These are phyloP conservation scores for Pulveroboletus sp. DNA, from an alignment of 768 basidiomycete genomes.

Conservation along the genomic window DNA sequence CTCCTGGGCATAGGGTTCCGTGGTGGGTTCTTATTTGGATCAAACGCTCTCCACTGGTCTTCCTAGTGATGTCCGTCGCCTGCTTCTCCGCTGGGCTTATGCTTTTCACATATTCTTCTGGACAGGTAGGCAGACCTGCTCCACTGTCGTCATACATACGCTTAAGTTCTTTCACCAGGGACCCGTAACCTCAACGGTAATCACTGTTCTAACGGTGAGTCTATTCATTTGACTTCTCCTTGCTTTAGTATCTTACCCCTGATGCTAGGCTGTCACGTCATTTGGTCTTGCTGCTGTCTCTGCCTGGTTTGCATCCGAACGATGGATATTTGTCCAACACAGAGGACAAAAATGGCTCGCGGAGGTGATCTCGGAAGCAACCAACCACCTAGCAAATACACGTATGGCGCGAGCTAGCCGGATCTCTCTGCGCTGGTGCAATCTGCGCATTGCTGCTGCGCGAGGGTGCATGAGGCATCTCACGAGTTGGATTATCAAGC, in stretches of 20 bases:
- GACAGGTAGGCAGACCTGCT: constrained; percentile 44
- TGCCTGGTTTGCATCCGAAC: constrained; percentile 49
- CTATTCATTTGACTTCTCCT: not conserved
- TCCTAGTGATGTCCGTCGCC: constrained; percentile 78
- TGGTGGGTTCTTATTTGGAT: constrained; percentile 76
- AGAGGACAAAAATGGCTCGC: constrained; percentile 50
- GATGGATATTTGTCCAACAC: constrained; percentile 44
- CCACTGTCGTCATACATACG: constrained; percentile 19
- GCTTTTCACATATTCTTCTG: constrained; percentile 71
- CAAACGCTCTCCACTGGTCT: constrained; percentile 76
- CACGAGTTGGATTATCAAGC: constrained; percentile 22
- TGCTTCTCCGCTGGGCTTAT: constrained; percentile 78
- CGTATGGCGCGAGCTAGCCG: constrained; percentile 23
- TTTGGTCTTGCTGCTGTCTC: constrained; percentile 48
- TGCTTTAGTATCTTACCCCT: constrained; percentile 5
- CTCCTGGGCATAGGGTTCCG: constrained; percentile 50
- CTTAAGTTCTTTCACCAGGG: constrained; percentile 38
- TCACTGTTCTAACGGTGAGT: constrained; percentile 63
- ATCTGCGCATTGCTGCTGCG: constrained; percentile 11
- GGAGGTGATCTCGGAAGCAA: constrained; percentile 35
- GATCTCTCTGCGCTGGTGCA: constrained; percentile 26
- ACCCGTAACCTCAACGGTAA: constrained; percentile 58
- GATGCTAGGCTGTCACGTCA: constrained; percentile 33
- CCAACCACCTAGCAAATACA: constrained; percentile 24
- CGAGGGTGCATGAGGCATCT: constrained; percentile 23